Base-by-base conservation (phyloP, 2,329 filamentous ascomycete genomes). In the Aspergillus eucalypticola region DNA sequence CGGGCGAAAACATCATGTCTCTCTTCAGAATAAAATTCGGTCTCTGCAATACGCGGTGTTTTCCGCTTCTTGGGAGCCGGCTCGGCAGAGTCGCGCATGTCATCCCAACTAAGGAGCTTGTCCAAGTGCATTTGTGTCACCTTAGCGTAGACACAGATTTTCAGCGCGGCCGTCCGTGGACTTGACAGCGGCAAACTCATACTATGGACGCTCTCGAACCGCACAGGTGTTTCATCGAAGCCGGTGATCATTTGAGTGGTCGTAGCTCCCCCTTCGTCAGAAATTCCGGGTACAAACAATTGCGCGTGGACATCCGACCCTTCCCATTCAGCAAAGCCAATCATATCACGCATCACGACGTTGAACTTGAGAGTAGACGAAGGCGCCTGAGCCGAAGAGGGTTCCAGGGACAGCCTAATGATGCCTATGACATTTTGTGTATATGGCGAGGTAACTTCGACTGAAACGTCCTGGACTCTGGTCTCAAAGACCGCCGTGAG, bases 61-160 rank as follows among this genome's bases (percentile, higher is more conserved):
- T 80, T 85, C 17, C 85, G 84, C 63, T 85, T 84, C 53, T 88
- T 82, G 17, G 86, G 84, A 2, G 79, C 78, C 21, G 78, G 77
- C 51, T 83, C 81, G 2, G 83, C 82, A 23, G 84, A 82, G 75
- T 99, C 94, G 60, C 94, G 88, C 88, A 99, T 97, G 70, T 98
- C 95, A 73, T 99, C 95, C 95, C 95, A 99, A 78, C 95, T 99
- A 11, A 97, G 85, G 54, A 99, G 83, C 79, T 96, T 98, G 76
- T 99, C 95, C 21, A 99, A 84, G 77, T 99, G 95, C 88, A 97
- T 97, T 0, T 88, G 81, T 1, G 92, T 95, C 38, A 96, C 91
- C 71, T 90, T 90, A 17, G 95, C 93, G 73, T 96, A 98, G 62
- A 99, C 90, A 52, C 92, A 92, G 8, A 96, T 90, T 57, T 95